Conservation (phyloP, 306 rosid genomes). For the Calophaca sinica region DNA sequence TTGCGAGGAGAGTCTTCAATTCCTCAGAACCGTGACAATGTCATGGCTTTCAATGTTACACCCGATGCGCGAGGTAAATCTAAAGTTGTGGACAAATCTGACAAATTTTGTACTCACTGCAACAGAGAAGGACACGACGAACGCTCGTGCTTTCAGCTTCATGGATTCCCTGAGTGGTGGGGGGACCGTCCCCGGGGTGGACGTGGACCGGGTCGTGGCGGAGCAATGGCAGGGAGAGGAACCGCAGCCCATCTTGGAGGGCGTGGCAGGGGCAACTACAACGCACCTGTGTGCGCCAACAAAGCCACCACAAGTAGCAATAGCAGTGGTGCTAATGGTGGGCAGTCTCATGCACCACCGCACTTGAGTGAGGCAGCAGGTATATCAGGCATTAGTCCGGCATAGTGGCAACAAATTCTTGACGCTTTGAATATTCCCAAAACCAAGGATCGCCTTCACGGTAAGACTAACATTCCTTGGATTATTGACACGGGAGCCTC, state of each 20-base stretch:
- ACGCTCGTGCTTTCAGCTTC: not conserved
- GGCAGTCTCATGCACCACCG: not conserved
- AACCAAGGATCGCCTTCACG: not conserved
- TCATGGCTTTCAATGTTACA: not conserved
- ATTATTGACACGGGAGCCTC: not conserved
- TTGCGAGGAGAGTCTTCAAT: not conserved
- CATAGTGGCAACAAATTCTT: not conserved
- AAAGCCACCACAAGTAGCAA: not conserved
- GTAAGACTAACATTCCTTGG: not conserved
- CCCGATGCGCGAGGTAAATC: not conserved
- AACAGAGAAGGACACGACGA: constrained; percentile 12
- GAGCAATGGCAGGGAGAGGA: not conserved
- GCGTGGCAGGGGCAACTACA: not conserved
- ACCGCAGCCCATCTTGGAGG: not conserved
- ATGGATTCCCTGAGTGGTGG: not conserved
- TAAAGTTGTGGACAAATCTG: not conserved
- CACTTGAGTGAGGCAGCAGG: not conserved
- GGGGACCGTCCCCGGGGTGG: constrained; percentile 4
- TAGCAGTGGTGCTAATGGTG: not conserved
- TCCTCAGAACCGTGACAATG: not conserved
- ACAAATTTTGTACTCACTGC: not conserved
- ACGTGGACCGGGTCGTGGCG: not conserved
- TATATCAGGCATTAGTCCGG: not conserved
- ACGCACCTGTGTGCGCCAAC: not conserved
- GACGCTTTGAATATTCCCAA: not conserved